Evolutionary conservation across 768 basidiomycete genomes (phyloP), one percentile per base, ranked within the genome.

Genomic region (Lentinus brumalis): DNA sequence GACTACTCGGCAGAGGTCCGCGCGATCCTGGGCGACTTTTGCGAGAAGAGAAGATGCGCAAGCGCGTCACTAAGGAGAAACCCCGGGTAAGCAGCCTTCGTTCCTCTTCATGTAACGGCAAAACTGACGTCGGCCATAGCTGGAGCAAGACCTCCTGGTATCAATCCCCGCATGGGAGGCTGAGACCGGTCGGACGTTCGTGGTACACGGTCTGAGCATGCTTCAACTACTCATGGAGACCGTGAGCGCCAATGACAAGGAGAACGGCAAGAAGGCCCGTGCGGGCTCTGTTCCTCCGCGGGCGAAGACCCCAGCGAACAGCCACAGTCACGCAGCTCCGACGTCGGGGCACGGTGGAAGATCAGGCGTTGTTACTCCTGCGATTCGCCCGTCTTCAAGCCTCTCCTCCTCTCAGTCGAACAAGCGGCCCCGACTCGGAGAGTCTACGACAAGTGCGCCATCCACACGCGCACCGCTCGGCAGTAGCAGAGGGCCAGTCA

Each of bases 1-100:
- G 94, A 41, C 78, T 96, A 8, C 83, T 91, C 4, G 92, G 92
- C 15, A 83, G 92, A 68, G 92, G 92, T 30, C 77, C 87, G 3
- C 81, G 93, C 57, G 91, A 94, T 77, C 90, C 94, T 5, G 94
- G 94, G 6, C 79, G 93, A 18, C 75, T 99, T 39, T 76, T 98
- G 54, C 83, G 93, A 60, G 96, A 99, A 74, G 96, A 98, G 78
- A 97, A 97, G 81, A 94, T 96, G 89, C 83, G 96, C 56, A 98
- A 98, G 73, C 81, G 96, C 31, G 94, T 99, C 14, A 82, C 81
- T 58, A 91, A 92, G 71, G 90, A 96, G 76, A 98, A 97, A 70
- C 96, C 96, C 30, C 84, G 91, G 70, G 96, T 76, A 15, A 45
- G 18, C 12, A 10, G n/a, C 10, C 40, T 18, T 40, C 29, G 14